Conservation (phyloP, 164 flowering plant species). For the Hamamelis virginiana region DNA sequence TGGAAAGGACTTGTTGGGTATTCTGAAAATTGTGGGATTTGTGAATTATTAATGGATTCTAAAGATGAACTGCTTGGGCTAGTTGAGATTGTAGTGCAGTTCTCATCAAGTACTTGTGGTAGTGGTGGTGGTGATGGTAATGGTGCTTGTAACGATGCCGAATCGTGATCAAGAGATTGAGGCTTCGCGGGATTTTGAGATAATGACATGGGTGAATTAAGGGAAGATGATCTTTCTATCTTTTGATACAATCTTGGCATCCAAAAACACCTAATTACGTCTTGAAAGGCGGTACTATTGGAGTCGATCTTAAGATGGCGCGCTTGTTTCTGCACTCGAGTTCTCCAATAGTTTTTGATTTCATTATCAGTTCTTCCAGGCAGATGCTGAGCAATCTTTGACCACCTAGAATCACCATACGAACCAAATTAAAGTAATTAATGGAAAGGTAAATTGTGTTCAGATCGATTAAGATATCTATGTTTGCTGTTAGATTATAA, state of each 20-base stretch:
- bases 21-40: conserved; percentile 31
- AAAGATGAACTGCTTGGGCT: conserved; percentile 26
- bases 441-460: too few relatives aligned
- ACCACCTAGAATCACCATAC: conserved; percentile 54
- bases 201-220: conserved; percentile 17
- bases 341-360: conserved; percentile 92
- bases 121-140: conserved; percentile 5
- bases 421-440: not conserved
- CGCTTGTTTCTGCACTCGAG: conserved; percentile 78
- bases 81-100: not conserved
- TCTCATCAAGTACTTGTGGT: conserved; percentile 5
- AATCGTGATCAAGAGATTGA: conserved; percentile 8
- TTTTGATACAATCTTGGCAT: conserved; percentile 72
- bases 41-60: conserved; percentile 25
- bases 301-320: conserved; percentile 58
- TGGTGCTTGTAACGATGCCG: not conserved
- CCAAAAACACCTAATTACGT: conserved; percentile 50
- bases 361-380: conserved; percentile 95
- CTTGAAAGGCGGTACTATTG: conserved; percentile 51
- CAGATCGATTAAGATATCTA: too few relatives aligned
- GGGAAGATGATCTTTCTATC: conserved; percentile 32
- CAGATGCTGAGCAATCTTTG: conserved; percentile 75
- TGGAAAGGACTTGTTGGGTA: conserved; percentile 25
- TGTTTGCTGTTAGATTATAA: too few relatives aligned
- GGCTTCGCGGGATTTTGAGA: conserved; percentile 18